Evolutionary conservation across 2,329 filamentous ascomycete genomes (phyloP).

Genomic region (Verticillium tricorpus): DNA sequence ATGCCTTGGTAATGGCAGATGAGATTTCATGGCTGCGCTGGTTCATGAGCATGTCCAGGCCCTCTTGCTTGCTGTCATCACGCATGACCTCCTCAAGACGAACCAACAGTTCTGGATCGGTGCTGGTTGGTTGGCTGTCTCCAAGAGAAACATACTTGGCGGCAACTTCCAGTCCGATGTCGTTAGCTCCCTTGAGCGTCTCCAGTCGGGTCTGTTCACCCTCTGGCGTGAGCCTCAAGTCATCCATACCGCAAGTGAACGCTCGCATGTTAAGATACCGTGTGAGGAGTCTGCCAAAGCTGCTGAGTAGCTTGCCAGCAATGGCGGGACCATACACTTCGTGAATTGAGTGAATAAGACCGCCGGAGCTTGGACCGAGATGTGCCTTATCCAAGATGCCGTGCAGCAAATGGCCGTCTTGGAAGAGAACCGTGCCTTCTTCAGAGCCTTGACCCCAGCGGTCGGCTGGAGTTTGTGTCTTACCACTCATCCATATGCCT

Average conservation of each 20-base stretch:
- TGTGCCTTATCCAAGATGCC: constrained; percentile 96
- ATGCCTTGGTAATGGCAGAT: constrained; percentile 69
- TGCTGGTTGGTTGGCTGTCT: constrained; percentile 54
- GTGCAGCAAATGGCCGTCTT: constrained; percentile 79
- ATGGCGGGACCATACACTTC: constrained; percentile 86
- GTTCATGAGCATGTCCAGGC: constrained; percentile 86
- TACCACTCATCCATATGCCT: constrained; percentile 73
- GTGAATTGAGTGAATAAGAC: constrained; percentile 86
- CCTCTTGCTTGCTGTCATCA: constrained; percentile 86
- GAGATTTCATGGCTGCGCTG: constrained; percentile 66
- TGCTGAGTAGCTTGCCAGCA: constrained; percentile 83
- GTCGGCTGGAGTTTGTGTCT: constrained; percentile 71
- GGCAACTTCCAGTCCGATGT: constrained; percentile 73
- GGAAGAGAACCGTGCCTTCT: constrained; percentile 77
- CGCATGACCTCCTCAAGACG: constrained; percentile 86
- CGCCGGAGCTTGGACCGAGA: constrained; percentile 80
- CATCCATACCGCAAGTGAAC: constrained; percentile 96
- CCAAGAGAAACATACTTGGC: constrained; percentile 84
- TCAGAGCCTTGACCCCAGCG: constrained; percentile 75
- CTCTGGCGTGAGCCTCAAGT: constrained; percentile 76
- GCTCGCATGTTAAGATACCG: constrained; percentile 89
- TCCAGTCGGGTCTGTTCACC: constrained; percentile 70
- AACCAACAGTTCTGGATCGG: constrained; percentile 66
- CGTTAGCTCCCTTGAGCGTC: constrained; percentile 61
- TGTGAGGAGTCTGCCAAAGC: constrained; percentile 83